Percentiles rank a stretch among this genome's conserved stretches.
phyloP scores from a whole-genome alignment of 1,139 yeast species.

The Eremothecium cymbalariae region DNA sequence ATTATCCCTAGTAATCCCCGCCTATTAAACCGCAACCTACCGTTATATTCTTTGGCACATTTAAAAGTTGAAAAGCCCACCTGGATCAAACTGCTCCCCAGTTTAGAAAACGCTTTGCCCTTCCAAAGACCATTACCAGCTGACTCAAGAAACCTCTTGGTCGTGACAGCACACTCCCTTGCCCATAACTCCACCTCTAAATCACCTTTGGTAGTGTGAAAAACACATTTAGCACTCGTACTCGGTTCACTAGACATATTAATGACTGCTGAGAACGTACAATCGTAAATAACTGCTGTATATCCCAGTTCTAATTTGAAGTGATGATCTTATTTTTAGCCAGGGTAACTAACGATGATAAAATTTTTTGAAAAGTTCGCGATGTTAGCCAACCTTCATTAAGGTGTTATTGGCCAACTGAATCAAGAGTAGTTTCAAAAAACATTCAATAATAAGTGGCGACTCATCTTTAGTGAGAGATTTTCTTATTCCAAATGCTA shows the following conservation, averaged over 20 bases:
- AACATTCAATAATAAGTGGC: too few relatives aligned
- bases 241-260: slow-evolving; percentile 39
- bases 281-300: too few relatives aligned
- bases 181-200: slow-evolving; percentile 64
- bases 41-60: slow-evolving; percentile 42
- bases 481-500: too few relatives aligned
- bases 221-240: slow-evolving; percentile 51
- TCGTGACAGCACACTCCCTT: slow-evolving; percentile 51
- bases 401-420: too few relatives aligned
- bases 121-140: slow-evolving; percentile 41
- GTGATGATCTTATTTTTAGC: too few relatives aligned
- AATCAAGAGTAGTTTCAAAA: too few relatives aligned
- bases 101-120: slow-evolving; percentile 36
- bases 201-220: slow-evolving; percentile 53
- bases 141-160: slow-evolving; percentile 42
- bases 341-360: too few relatives aligned
- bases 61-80: slow-evolving; percentile 16
- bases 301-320: too few relatives aligned
- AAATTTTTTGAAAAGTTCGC: too few relatives aligned
- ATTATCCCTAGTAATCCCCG: slow-evolving; percentile 37
- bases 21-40: slow-evolving; percentile 44
- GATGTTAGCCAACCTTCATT: too few relatives aligned
- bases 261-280: too few relatives aligned
- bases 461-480: too few relatives aligned
- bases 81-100: slow-evolving; percentile 19